Evolutionary conservation across 164 flowering plant genomes (phyloP).

Genomic region (Cinnamomum chago): DNA sequence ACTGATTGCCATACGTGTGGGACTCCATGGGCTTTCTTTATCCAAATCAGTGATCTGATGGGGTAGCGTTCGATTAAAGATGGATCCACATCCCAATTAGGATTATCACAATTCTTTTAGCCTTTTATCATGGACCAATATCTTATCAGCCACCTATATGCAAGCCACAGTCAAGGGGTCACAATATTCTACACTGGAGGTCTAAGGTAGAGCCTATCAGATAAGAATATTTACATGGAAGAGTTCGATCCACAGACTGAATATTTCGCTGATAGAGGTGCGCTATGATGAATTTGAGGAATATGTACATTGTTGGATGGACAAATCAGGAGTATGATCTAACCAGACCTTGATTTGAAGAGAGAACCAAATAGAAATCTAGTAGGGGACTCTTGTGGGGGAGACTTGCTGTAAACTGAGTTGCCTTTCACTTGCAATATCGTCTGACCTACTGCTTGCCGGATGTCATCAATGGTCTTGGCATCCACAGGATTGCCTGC

Average conservation of each 20-base stretch:
- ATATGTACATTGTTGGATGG: not conserved
- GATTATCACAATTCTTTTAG: not conserved
- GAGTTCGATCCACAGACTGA: not conserved
- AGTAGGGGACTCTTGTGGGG: constrained; percentile 66
- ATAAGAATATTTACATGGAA: not conserved
- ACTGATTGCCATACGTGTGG: not conserved
- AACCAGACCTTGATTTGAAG: constrained; percentile 73
- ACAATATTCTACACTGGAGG: too few species aligned
- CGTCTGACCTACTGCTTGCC: constrained; percentile 71
- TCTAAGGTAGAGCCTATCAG: not conserved
- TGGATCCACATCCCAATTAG: not conserved
- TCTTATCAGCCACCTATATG: too few species aligned
- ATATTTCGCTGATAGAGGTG: not conserved
- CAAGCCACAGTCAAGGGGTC: too few species aligned
- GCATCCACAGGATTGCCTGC: constrained; percentile 75
- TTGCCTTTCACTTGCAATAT: constrained; percentile 68
- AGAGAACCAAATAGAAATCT: constrained; percentile 81
- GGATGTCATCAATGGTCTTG: constrained; percentile 76
- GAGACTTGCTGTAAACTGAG: constrained; percentile 41
- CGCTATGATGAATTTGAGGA: not conserved
- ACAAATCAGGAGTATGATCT: constrained; percentile 49
- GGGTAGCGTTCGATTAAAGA: not conserved
- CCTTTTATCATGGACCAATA: not conserved
- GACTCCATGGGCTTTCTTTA: not conserved
- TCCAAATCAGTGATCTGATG: not conserved